phyloP scores from a whole-genome alignment of 768 basidiomycete species.

The Tylopilus plumbeoviolaceoides region DNA sequence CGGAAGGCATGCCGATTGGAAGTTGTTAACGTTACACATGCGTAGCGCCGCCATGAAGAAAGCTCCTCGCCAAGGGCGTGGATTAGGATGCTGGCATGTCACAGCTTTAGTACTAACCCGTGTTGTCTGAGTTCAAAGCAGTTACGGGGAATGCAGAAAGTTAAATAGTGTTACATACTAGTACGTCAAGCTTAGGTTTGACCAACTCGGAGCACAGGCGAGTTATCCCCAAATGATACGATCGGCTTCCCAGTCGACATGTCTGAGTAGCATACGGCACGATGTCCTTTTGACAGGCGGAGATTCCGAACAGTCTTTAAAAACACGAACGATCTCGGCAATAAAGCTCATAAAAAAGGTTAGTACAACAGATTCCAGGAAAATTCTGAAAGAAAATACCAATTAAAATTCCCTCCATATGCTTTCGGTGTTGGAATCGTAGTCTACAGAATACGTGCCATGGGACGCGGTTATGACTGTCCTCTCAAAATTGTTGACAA shows the following conservation, averaged over 20 bases:
- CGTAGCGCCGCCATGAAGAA: not conserved
- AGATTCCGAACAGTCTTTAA: conserved; percentile 8
- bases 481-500: conserved; percentile 60
- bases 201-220: conserved; percentile 1
- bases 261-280: not conserved
- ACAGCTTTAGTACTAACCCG: conserved; percentile 5
- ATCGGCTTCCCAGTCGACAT: conserved; percentile 4
- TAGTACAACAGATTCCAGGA: not conserved
- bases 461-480: conserved; percentile 40
- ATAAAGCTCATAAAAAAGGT: conserved; percentile 3
- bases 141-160: not conserved
- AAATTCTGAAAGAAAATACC: conserved; percentile 11
- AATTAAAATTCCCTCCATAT: conserved; percentile 32
- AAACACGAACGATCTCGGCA: conserved; percentile 2
- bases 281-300: conserved; percentile 1
- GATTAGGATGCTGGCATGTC: conserved; percentile 11
- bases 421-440: conserved; percentile 21
- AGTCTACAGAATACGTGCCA: conserved; percentile 28
- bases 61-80: conserved; percentile 1
- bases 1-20: not conserved
- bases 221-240: conserved; percentile 3
- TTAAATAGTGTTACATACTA: conserved; percentile 20
- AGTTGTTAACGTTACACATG: not conserved
- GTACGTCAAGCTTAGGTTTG: conserved; percentile 22
- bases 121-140: conserved; percentile 18